phyloP scores from a whole-genome alignment of 306 rosid genomes.

The Aeschynomene evenia region DNA sequence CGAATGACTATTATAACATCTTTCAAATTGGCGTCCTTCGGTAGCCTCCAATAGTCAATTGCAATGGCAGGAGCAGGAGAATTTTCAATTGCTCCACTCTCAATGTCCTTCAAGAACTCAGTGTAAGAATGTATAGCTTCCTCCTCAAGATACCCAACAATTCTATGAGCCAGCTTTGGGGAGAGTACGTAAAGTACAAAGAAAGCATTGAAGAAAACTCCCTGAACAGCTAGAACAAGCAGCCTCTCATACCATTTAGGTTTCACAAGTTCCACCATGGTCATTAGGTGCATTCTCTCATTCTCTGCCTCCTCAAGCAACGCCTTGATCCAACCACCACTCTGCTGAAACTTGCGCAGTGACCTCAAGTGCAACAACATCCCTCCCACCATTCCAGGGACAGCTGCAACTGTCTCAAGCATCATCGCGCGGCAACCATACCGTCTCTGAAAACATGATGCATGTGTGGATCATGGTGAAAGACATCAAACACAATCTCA shows the following conservation, averaged over 20 bases:
- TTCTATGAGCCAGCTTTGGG: slow-evolving; percentile 68
- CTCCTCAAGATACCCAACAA: slow-evolving; percentile 83
- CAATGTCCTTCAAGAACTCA: slow-evolving; percentile 53
- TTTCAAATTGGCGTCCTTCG: slow-evolving; percentile 61
- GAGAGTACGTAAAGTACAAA: slow-evolving; percentile 54
- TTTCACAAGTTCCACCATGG: slow-evolving; percentile 76
- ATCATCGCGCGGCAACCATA: slow-evolving; percentile 86
- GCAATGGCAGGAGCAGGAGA: slow-evolving; percentile 77
- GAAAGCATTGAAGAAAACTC: slow-evolving; percentile 80
- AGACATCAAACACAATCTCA: not conserved
- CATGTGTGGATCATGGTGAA: slow-evolving; percentile 3
- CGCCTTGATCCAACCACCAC: slow-evolving; percentile 85
- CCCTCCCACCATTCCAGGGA: slow-evolving; percentile 90
- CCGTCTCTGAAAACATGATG: slow-evolving; percentile 46
- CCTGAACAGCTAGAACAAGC: slow-evolving; percentile 72
- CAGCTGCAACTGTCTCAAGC: slow-evolving; percentile 84
- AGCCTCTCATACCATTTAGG: slow-evolving; percentile 75
- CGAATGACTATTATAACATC: slow-evolving; percentile 74
- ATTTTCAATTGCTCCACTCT: slow-evolving; percentile 58
- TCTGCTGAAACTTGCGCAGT: slow-evolving; percentile 61
- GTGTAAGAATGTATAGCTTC: slow-evolving; percentile 76
- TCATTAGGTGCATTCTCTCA: slow-evolving; percentile 86
- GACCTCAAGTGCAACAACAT: slow-evolving; percentile 68
- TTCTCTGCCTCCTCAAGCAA: slow-evolving; percentile 87
- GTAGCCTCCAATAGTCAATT: slow-evolving; percentile 82